Base-by-base conservation (phyloP, 2,329 filamentous ascomycete species). In the Metarhizium brunneum region DNA sequence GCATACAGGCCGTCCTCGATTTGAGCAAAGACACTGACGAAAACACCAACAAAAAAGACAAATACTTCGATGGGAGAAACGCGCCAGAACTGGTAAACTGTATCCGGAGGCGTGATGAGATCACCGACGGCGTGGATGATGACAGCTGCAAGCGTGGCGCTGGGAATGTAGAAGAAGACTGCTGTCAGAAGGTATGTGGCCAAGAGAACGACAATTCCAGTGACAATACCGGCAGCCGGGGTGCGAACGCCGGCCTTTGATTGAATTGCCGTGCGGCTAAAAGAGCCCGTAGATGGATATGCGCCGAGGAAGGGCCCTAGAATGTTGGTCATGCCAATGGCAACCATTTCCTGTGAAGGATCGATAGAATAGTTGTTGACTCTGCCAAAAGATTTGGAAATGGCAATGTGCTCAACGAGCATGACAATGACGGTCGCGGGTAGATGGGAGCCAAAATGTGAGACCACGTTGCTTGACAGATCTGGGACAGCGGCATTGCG, bases 81-180 rank as follows among this genome's bases (percentile, higher is more conserved):
- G 47, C 85, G 83, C 92, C 92, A 99, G 74, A 97, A 99, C 65
- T 94, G 88, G 70, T 96, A 96, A 13, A 97, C 81, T 0, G 88
- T 92, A 68, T 95, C 91, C 4, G 92, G 92, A 0, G 90, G 85
- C 0, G 92, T 95, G 68, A 97, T 89, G 55, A 99, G 75, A 68
- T 97, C 92, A 56, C 89, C 88, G 2, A 97, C 92, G 2, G 94
- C 94, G 68, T 97, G 92, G 60, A 97, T 96, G 61, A 97, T 96
- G 66, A 97, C 90, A 30, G 85, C 94, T 0, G 92, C 80, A 2
- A 97, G 81, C 3, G 85, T 80, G 5, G 92, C 84, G 58, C 80
- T 88, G 0, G 92, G 90, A 57, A 97, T 96, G 71, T 94, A 97
- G 75, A 85, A 96, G 79, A 97, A 97, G 32, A 96, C 85, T 0